A percentile compares a stretch with the other conserved stretches of the same genome.
These are phyloP conservation scores for Vigna angularis DNA, from an alignment of 306 rosid species.

Conservation along the genomic window DNA sequence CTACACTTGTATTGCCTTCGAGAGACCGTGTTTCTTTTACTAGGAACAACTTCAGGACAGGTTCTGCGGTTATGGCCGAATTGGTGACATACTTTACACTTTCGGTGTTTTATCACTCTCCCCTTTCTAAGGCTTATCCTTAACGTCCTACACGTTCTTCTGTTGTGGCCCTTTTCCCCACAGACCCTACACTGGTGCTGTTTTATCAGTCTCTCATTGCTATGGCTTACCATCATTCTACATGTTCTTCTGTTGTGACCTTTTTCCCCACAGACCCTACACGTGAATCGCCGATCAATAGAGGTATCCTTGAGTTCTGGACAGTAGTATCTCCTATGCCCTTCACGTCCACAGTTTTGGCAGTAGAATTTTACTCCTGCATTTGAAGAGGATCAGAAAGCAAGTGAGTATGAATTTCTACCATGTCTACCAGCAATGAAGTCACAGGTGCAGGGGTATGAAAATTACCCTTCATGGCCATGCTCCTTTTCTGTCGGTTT, in stretches of 20 bases:
- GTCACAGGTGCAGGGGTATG: slow-evolving; percentile 12
- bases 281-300: slow-evolving; percentile 53
- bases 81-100: slow-evolving; percentile 61
- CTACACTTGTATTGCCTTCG: slow-evolving; percentile 60
- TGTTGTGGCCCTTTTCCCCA: slow-evolving; percentile 86
- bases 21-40: slow-evolving; percentile 26
- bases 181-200: slow-evolving; percentile 63
- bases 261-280: slow-evolving; percentile 72
- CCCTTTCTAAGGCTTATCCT: slow-evolving; percentile 45
- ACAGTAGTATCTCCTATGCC: slow-evolving; percentile 89
- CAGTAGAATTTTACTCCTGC: slow-evolving; percentile 88
- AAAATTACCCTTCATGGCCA: slow-evolving; percentile 79
- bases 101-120: slow-evolving; percentile 46
- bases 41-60: slow-evolving; percentile 52
- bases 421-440: slow-evolving; percentile 28
- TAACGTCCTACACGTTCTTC: slow-evolving; percentile 72
- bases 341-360: slow-evolving; percentile 87
- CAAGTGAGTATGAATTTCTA: slow-evolving; percentile 32
- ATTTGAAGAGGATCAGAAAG: slow-evolving; percentile 23
- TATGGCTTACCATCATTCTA: slow-evolving; percentile 46
- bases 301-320: slow-evolving; percentile 71
- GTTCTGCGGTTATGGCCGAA: slow-evolving; percentile 77
- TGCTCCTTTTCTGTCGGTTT: slow-evolving; percentile 88
- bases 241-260: slow-evolving; percentile 94
- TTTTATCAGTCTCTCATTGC: slow-evolving; percentile 43